These are phyloP conservation scores for Fraxinus sp. DNA, from an alignment of 305 asterid species.

Conservation along the genomic window DNA sequence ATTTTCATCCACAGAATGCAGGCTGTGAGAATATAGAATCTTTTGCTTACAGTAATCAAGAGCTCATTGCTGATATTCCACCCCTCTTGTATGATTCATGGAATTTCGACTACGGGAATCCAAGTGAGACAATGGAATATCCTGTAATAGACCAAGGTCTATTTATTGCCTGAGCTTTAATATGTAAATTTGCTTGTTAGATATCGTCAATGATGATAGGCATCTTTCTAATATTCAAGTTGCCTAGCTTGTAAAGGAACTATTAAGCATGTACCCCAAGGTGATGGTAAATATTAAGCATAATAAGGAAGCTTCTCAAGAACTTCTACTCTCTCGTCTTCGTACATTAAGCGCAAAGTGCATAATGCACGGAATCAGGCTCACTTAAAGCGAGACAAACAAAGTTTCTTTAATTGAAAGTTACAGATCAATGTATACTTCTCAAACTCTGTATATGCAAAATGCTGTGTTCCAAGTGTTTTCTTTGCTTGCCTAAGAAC, in stretches of 20 bases:
- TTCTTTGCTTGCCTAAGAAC: not conserved
- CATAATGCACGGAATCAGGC: not conserved
- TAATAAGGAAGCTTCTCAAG: constrained; percentile 26
- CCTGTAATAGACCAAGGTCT: constrained; percentile 72
- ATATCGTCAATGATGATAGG: constrained; percentile 27
- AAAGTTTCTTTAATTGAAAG: not conserved
- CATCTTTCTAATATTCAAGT: constrained; percentile 29
- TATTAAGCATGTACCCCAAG: not conserved
- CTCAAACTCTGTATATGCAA: not conserved
- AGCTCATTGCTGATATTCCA: constrained; percentile 43
- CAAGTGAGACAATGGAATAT: constrained; percentile 54
- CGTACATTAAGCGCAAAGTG: not conserved
- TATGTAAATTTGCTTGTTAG: constrained; percentile 17
- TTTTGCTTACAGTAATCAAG: constrained; percentile 37
- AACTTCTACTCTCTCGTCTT: not conserved
- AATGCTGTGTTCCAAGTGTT: not conserved
- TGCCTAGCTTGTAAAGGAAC: constrained; percentile 38
- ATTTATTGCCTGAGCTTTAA: constrained; percentile 46
- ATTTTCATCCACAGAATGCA: constrained; percentile 29
- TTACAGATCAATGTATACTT: not conserved
- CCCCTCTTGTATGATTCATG: constrained; percentile 48
- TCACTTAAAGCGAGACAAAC: not conserved
- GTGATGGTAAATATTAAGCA: constrained; percentile 11
- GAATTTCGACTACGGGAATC: constrained; percentile 52
- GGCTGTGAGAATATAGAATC: constrained; percentile 35